Conservation (phyloP, 2,329 filamentous ascomycete species). For the Plectosphaerella cucumerina region DNA sequence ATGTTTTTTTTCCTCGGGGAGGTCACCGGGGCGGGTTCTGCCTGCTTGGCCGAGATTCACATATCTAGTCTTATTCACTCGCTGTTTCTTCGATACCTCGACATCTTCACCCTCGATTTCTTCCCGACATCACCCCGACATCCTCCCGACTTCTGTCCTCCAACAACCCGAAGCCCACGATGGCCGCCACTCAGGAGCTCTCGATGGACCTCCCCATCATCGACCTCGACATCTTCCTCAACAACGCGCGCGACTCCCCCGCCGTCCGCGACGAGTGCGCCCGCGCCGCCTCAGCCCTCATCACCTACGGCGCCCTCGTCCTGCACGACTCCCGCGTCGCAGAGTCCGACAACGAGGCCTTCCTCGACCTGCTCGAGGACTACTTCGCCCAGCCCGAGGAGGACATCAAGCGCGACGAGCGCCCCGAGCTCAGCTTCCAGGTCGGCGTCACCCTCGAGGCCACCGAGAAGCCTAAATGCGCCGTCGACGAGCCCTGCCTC, state of each 20-base stretch:
- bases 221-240: constrained; percentile 54
- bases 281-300: constrained; percentile 51
- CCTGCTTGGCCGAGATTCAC: no score
- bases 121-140: no score
- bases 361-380: constrained; percentile 60
- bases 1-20: neutral
- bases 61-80: neutral
- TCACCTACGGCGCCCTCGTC: constrained; percentile 56
- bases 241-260: constrained; percentile 34
- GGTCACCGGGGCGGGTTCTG: no score
- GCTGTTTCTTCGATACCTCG: neutral
- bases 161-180: no score
- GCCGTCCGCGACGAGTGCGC: constrained; percentile 46
- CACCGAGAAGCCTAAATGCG: constrained; percentile 61
- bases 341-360: constrained; percentile 49
- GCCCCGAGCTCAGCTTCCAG: constrained; percentile 56
- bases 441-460: constrained; percentile 59
- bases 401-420: constrained; percentile 44
- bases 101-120: no score
- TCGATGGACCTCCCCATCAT: constrained; percentile 56
- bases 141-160: neutral
- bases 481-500: constrained; percentile 57
- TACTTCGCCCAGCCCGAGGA: constrained; percentile 56
- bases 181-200: constrained; percentile 18
- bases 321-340: constrained; percentile 57